Evolutionary conservation across 495 filamentous ascomycete species (phyloP).

Genomic region (Penicillium paxilli): DNA sequence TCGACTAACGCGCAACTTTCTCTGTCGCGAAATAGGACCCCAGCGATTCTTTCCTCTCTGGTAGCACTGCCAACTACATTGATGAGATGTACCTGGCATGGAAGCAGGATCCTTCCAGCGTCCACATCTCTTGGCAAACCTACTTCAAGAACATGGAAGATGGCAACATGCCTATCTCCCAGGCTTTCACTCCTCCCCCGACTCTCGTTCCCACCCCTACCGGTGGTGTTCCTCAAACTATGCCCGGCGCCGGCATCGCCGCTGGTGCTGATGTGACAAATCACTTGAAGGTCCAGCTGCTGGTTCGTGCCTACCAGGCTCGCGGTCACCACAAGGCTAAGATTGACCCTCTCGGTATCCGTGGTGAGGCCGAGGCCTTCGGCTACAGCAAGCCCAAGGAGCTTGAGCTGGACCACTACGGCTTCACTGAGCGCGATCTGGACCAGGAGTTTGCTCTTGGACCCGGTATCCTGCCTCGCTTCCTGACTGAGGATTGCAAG

Average conservation of each 20-base stretch:
- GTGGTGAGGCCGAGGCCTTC: constrained; percentile 80
- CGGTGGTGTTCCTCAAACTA: constrained; percentile 73
- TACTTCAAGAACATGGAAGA: constrained; percentile 99
- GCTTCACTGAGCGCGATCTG: constrained; percentile 91
- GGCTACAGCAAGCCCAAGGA: constrained; percentile 89
- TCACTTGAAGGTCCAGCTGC: constrained; percentile 96
- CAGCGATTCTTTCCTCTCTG: constrained; percentile 91
- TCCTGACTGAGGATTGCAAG: constrained; percentile 79
- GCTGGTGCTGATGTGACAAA: constrained; percentile 85
- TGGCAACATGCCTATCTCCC: constrained; percentile 94
- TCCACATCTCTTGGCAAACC: constrained; percentile 97
- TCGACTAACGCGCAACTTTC: constrained; percentile 30
- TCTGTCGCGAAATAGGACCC: constrained; percentile 57
- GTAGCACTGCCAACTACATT: constrained; percentile 96
- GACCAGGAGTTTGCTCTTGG: constrained; percentile 90
- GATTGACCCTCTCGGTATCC: constrained; percentile 94
- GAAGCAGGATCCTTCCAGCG: constrained; percentile 89
- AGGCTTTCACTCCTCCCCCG: constrained; percentile 94
- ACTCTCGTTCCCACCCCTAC: constrained; percentile 80
- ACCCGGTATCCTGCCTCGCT: constrained; percentile 92
- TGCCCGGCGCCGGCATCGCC: constrained; percentile 68
- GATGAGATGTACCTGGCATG: constrained; percentile 99
- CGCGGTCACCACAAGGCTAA: constrained; percentile 97
- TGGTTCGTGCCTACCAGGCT: constrained; percentile 96
- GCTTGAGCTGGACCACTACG: constrained; percentile 87